A percentile compares a stretch with the other conserved stretches of the same genome.
Evolutionary conservation across 352 stramenopile genomes (phyloP).

Genomic region (Globisporangium nodosum): DNA sequence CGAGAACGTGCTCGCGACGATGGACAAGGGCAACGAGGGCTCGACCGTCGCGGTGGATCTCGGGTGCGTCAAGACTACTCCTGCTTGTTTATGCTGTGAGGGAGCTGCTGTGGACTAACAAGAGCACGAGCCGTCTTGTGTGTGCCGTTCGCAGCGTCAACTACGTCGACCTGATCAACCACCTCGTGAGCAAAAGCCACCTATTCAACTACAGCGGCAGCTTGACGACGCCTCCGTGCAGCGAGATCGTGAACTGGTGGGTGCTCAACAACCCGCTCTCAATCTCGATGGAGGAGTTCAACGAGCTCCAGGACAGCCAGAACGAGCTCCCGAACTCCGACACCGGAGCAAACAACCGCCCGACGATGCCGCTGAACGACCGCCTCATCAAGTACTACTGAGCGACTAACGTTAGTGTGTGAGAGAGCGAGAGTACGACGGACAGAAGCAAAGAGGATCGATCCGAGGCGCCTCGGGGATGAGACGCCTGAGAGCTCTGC

Average conservation of each 20-base stretch:
- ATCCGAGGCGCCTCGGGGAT: no score
- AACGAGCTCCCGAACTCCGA: constrained; percentile 29
- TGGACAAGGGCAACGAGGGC: constrained; percentile 25
- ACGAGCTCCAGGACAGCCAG: constrained; percentile 26
- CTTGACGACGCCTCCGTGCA: constrained; percentile 44
- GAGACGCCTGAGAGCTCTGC: no score
- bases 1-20: constrained; percentile 34
- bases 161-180: constrained; percentile 53
- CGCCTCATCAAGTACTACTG: constrained; percentile 18
- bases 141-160: constrained; percentile 23
- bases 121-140: not conserved
- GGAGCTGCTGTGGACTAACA: not conserved
- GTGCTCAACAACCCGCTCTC: constrained; percentile 43
- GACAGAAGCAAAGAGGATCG: no score
- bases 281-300: constrained; percentile 31
- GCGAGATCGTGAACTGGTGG: constrained; percentile 63
- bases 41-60: constrained; percentile 24
- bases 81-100: not conserved
- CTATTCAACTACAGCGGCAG: constrained; percentile 71
- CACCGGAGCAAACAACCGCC: constrained; percentile 38
- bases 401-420: not conserved
- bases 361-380: constrained; percentile 32
- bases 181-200: constrained; percentile 42
- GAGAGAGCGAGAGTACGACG: no score
- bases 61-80: constrained; percentile 14